Conservation (phyloP, 495 filamentous ascomycete genomes). For the Rostrohypoxylon terebratum region DNA sequence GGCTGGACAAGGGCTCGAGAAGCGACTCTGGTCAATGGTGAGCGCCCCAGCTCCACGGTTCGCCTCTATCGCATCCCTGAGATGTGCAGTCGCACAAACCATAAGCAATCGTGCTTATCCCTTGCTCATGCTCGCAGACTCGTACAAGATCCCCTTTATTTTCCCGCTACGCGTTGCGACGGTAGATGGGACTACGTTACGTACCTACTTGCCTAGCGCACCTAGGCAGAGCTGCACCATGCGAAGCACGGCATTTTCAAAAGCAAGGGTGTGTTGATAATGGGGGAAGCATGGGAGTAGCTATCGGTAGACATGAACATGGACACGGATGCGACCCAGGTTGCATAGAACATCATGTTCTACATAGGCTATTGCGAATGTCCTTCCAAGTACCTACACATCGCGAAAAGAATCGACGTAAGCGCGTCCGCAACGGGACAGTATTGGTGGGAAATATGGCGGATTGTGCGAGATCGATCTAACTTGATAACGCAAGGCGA, state of each 20-base stretch:
- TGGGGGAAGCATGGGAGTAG: conserved; percentile 30
- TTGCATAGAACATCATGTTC: conserved; percentile 13
- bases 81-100: conserved; percentile 46
- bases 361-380: conserved; percentile 31
- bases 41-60: conserved; percentile 46
- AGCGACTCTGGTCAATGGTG: conserved; percentile 32
- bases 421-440: conserved; percentile 32
- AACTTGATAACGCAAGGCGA: conserved; percentile 36
- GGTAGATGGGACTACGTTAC: conserved; percentile 40
- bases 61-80: conserved; percentile 46
- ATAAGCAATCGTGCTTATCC: conserved; percentile 44
- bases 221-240: conserved; percentile 23
- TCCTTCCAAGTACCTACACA: conserved; percentile 19
- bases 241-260: conserved; percentile 46
- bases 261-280: conserved; percentile 35
- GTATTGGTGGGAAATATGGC: conserved; percentile 21
- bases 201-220: conserved; percentile 18
- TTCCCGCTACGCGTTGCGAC: conserved; percentile 40
- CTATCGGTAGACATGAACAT: conserved; percentile 16
- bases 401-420: conserved; percentile 17
- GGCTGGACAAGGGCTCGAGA: conserved; percentile 28
- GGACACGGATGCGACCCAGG: conserved; percentile 10
- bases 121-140: conserved; percentile 45
- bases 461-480: conserved; percentile 38
- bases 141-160: conserved; percentile 46